Base-by-base conservation (phyloP, 2,329 filamentous ascomycete genomes). In the Ilyonectria sp. region DNA sequence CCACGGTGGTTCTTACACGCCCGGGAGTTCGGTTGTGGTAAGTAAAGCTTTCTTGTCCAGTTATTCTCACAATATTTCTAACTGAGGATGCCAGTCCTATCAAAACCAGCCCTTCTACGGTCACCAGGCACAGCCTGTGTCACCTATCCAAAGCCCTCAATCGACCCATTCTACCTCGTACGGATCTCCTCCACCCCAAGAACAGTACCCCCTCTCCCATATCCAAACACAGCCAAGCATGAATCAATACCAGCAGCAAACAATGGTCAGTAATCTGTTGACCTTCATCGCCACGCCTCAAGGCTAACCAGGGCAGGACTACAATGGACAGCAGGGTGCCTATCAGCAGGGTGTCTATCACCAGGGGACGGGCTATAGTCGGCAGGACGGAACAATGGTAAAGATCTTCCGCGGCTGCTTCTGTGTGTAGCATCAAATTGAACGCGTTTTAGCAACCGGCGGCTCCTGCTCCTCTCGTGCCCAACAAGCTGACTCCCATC, bases 371-470 rank as follows among this genome's bases (percentile, higher is more conserved):
- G 53, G 66, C 44, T 63, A 66, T 60, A 71, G 71, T 64, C 72
- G 69, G 65, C 71, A 73, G 64, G 73, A 74, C 19, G 70, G 73
- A 49, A 60, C 66, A 69, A 74, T 74, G 73, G 73, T 75, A 75
- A 75, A 75, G 71, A 67, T 75, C 67, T 75, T 75, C 70, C 71
- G 71, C 21, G 73, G 73, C 57, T 75, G 73, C 57, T 73, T 75
- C 55, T 75, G 73, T 72, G 70, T 65, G 52, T 74, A 75, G 71
- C 21, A 37, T 69, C 69, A 69, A 75, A 72, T 75, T 71, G 72
- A 73, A 69, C 54, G 31, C 53, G 60, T 74, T 58, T 67, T 63
- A 74, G 73, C 70, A 74, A 63, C 44, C 68, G 64, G 73, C 73
- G 69, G 68, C 61, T 21, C 61, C 58, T 54, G 40, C 58, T 40